Percentiles rank a stretch among this genome's conserved stretches.
Conservation (phyloP, 1,284 basidiomycete genomes). For the Ceratobasidium sp. region DNA sequence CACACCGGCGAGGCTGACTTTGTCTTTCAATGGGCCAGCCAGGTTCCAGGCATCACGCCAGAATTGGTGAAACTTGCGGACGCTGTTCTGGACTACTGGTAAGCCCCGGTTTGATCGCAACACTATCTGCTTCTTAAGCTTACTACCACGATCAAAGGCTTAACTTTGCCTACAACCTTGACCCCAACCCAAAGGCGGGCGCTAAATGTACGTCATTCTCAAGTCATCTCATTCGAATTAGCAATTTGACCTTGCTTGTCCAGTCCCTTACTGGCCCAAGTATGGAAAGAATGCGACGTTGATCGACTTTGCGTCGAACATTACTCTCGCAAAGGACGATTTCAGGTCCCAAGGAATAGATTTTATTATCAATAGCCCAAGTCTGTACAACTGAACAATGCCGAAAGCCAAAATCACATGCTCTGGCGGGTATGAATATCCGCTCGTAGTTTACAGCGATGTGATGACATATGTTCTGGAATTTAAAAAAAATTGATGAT, state of each 20-base stretch:
- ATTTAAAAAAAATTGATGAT: no score
- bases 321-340: slow-evolving; percentile 11
- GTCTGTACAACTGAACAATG: slow-evolving; percentile 21
- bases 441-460: no score
- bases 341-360: slow-evolving; percentile 20
- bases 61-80: not conserved
- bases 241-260: not conserved
- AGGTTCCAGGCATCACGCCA: not conserved
- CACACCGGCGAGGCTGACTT: slow-evolving; percentile 13
- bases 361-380: slow-evolving; percentile 14
- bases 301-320: slow-evolving; percentile 2
- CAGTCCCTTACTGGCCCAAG: slow-evolving; percentile 3
- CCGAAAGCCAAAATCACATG: no score
- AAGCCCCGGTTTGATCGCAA: not conserved
- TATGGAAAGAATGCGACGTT: not conserved
- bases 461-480: no score
- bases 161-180: not conserved
- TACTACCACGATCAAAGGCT: not conserved
- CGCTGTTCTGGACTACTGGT: slow-evolving; percentile 18
- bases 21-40: not conserved
- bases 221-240: not conserved
- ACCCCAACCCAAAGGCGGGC: not conserved
- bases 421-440: no score
- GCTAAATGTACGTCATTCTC: not conserved
- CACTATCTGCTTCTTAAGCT: not conserved